Base-by-base conservation (phyloP, 495 filamentous ascomycete species). In the Hypomontagnella submonticulosa region DNA sequence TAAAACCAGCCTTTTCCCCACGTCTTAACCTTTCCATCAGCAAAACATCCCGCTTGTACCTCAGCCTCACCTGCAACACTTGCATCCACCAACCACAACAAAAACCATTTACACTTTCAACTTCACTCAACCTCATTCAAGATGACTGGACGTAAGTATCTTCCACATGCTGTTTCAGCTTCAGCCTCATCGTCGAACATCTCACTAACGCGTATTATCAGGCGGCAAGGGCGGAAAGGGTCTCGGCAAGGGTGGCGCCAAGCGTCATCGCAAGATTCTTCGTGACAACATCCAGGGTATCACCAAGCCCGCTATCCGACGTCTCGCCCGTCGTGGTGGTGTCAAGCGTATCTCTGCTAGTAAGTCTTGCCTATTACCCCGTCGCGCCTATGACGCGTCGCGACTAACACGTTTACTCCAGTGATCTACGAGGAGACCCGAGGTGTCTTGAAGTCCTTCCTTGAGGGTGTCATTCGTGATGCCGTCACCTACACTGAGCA, bases 271-370 rank as follows among this genome's bases (percentile, higher is more conserved):
- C 73, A 99, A 98, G 90, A 97, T 99, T 84, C 87, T 99, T 77
- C 92, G 94, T 78, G 94, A 98, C 89, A 98, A 97, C 89, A 97
- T 98, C 79, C 94, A 97, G 77, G 95, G 95, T 86, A 99, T 99
- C 82, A 99, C 95, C 80, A 99, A 99, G 92, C 95, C 95, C 79
- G 95, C 95, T 77, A 99, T 99, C 85, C 92, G 95, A 79, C 96
- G 95, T 96, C 95, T 99, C 80, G 95, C 95, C 61, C 93, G 93
- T 80, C 93, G 93, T 92, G 93, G 93, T 83, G 93, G 93, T 92
- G 93, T 97, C 85, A 97, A 99, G 92, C 95, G 96, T 97, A 99
- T 99, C 85, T 98, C 96, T 76, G 91, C 91, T 80, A 93, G 88
- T 90, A 87, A 71, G 88, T 85, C 32, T 4, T 48, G 37, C 23